These are phyloP conservation scores for Blepharisma japonicum DNA, from an alignment of 73 alveolate genomes.

Conservation along the genomic window DNA sequence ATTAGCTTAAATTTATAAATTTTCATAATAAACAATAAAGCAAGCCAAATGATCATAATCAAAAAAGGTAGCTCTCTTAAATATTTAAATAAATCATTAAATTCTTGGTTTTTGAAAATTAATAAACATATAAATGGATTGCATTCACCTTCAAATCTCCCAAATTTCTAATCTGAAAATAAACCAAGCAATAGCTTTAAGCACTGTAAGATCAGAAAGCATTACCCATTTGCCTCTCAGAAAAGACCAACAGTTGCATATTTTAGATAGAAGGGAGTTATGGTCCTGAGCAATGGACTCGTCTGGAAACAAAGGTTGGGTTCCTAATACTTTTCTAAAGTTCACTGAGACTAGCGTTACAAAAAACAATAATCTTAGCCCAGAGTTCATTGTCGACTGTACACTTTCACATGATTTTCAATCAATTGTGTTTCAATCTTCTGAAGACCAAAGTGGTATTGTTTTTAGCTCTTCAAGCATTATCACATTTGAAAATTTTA, in stretches of 20 bases:
- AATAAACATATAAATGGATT: no score
- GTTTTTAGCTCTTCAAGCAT: neutral
- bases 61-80: no score
- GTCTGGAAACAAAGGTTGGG: conserved; percentile 22
- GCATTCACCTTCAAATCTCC: no score
- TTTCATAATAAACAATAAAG: no score
- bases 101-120: no score
- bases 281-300: conserved; percentile 20
- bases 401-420: neutral
- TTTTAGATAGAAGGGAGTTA: neutral
- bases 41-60: no score
- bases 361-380: conserved; percentile 7
- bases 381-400: neutral
- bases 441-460: neutral
- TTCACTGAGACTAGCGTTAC: neutral
- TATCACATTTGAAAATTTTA: neutral
- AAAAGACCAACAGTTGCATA: conserved; percentile 22
- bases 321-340: neutral
- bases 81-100: no score
- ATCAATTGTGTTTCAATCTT: neutral
- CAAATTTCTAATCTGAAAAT: neutral
- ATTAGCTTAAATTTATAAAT: no score
- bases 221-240: neutral
- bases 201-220: conserved; percentile 5
- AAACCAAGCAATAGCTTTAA: conserved; percentile 17